Conservation (phyloP, 2,329 filamentous ascomycete species). For the Diaporthe velutina region DNA sequence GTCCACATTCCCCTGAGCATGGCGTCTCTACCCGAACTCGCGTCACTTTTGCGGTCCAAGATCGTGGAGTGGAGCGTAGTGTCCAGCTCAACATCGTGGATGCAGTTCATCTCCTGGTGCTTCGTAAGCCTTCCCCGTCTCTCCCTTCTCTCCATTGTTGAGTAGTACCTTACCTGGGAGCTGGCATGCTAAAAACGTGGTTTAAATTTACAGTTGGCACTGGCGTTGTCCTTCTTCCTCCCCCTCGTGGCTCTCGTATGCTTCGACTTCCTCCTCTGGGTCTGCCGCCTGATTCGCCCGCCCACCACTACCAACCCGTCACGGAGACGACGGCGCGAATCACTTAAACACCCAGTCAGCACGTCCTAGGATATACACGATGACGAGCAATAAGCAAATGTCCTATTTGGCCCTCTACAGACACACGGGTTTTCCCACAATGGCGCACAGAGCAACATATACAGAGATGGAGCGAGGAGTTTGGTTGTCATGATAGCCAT, state of each 20-base stretch:
- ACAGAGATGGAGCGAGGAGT: conserved; percentile 35
- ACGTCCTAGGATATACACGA: conserved; percentile 34
- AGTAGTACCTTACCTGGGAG: not conserved
- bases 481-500: conserved; percentile 10
- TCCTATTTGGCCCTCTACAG: not conserved
- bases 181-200: not conserved
- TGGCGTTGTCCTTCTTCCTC: conserved; percentile 60
- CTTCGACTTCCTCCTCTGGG: conserved; percentile 66
- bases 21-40: conserved; percentile 37
- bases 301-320: conserved; percentile 31
- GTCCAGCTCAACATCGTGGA: conserved; percentile 40
- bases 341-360: conserved; percentile 41
- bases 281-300: conserved; percentile 59
- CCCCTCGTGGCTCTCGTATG: conserved; percentile 62
- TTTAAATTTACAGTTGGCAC: conserved; percentile 50
- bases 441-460: conserved; percentile 14
- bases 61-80: conserved; percentile 41
- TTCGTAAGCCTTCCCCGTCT: conserved; percentile 42
- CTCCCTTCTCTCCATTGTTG: not conserved
- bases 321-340: conserved; percentile 41
- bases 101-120: conserved; percentile 45
- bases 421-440: conserved; percentile 1
- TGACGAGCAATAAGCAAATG: not conserved
- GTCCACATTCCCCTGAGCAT: conserved; percentile 26
- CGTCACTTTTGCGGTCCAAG: conserved; percentile 38